Percentiles rank a stretch among this genome's conserved stretches.
phyloP scores from a whole-genome alignment of 495 filamentous ascomycete species.

The Pyronema omphalodes region DNA sequence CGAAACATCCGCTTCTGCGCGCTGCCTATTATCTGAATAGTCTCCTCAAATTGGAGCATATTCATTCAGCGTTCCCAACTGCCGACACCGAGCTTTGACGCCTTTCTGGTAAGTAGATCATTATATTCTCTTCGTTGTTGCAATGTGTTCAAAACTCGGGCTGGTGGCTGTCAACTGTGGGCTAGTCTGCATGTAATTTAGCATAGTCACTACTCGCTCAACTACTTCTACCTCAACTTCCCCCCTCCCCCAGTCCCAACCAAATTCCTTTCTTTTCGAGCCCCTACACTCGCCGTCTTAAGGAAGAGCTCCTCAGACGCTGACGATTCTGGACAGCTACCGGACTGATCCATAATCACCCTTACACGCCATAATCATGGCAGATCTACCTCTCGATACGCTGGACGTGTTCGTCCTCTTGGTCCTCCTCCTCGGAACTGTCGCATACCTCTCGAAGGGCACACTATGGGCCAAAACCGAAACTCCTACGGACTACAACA shows the following conservation, averaged over 20 bases:
- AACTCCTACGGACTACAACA: constrained; percentile 55
- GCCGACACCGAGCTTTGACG: too few relatives aligned
- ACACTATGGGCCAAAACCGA: constrained; percentile 82
- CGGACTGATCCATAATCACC: background rate
- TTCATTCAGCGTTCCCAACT: too few relatives aligned
- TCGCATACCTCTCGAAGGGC: constrained; percentile 95
- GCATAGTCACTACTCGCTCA: background rate
- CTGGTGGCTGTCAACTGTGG: too few relatives aligned
- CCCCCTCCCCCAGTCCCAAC: background rate
- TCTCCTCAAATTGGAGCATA: too few relatives aligned
- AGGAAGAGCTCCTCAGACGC: too few relatives aligned
- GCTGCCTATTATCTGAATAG: too few relatives aligned
- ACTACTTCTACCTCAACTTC: background rate
- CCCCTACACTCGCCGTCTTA: too few relatives aligned
- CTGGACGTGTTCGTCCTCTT: constrained; percentile 82
- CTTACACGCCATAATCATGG: constrained; percentile 39
- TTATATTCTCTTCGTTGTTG: background rate
- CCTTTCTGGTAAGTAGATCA: too few relatives aligned
- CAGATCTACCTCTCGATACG: constrained; percentile 63
- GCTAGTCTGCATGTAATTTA: too few relatives aligned
- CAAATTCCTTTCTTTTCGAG: background rate
- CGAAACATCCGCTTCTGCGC: too few relatives aligned
- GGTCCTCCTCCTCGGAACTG: constrained; percentile 63
- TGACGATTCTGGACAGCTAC: too few relatives aligned
- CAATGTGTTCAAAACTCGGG: background rate